Evolutionary conservation across 495 filamentous ascomycete genomes (phyloP).

Genomic region (Podospora didyma): DNA sequence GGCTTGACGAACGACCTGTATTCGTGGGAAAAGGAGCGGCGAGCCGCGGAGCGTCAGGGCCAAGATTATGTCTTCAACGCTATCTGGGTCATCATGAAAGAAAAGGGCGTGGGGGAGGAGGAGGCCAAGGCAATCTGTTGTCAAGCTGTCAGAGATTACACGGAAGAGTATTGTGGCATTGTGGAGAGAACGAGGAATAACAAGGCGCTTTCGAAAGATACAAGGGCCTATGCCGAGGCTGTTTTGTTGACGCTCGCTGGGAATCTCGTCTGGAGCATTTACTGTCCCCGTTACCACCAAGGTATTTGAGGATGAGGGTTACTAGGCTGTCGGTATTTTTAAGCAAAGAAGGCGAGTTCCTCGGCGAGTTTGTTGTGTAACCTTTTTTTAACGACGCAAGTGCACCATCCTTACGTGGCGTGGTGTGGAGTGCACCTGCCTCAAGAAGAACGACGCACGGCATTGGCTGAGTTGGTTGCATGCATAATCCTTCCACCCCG

Average conservation of each 20-base stretch:
- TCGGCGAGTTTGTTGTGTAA: no score
- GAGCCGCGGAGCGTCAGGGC: constrained; percentile 15
- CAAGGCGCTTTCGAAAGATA: neutral
- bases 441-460: no score
- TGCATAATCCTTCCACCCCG: no score
- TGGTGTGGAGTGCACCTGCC: no score
- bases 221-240: constrained; percentile 3
- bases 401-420: no score
- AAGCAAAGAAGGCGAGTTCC: no score
- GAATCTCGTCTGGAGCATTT: constrained; percentile 6
- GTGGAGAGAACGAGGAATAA: constrained; percentile 5
- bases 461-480: no score
- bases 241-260: constrained; percentile 1
- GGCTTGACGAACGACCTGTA: constrained; percentile 32
- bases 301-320: neutral
- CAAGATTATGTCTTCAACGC: constrained; percentile 29
- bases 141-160: constrained; percentile 2
- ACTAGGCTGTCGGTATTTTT: no score
- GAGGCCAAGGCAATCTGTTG: constrained; percentile 22
- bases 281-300: neutral
- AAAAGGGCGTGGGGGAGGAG: constrained; percentile 22
- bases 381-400: no score
- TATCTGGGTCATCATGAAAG: constrained; percentile 35
- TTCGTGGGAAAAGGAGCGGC: constrained; percentile 28
- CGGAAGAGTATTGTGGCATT: neutral